Evolutionary conservation across 2,329 filamentous ascomycete species (phyloP), one percentile per base, ranked within the genome.

Genomic region (Apiospora koreana): DNA sequence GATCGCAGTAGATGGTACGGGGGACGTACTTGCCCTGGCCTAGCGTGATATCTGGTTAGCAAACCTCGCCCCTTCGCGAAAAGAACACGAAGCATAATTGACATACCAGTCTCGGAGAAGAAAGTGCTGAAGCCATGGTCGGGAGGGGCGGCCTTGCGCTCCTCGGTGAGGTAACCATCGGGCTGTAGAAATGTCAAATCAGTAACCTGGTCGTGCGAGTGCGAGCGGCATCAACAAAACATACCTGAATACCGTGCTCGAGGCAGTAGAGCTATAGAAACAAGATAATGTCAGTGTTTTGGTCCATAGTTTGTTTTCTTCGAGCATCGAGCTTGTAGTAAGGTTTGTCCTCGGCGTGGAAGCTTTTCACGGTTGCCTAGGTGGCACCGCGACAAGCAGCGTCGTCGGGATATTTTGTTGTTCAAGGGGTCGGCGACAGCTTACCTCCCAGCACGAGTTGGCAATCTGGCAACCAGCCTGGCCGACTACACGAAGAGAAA

Each of bases 371-470:
- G 31, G 54, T 38, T 62, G 31, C 54, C 54, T 62, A 3, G 21
- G 31, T n/a, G 31, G 54, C 54, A 62, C 54, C 54, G 54, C 54
- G 54, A 38, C 31, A 38, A 38, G 31, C 21, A 21, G 21, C 7
- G 21, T 38, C 31, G 54, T 38, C 18, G 21, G 54, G 54, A 62
- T 62, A 31, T 62, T 62, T 62, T 62, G 31, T 62, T 62, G 54
- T n/a, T 8, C 35, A 62, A 62, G 66, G 66, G 38, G 16, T 12
- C 8, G 42, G 41, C 35, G 43, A 38, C 41, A 81, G 88, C 94
- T 88, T 88, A 99, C 96, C 94, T 99, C 96, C 96, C 96, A 99
- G 92, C 96, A 98, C 80, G 96, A 96, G 89, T 99, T 99, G 87
- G 95, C 96, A 83, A 99, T 99, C 86, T 99, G 96, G 92, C 96